Evolutionary conservation across 139 green algal species (phyloP), one percentile per base, ranked within the genome.

Genomic region (Tetradesmus obliquus): DNA sequence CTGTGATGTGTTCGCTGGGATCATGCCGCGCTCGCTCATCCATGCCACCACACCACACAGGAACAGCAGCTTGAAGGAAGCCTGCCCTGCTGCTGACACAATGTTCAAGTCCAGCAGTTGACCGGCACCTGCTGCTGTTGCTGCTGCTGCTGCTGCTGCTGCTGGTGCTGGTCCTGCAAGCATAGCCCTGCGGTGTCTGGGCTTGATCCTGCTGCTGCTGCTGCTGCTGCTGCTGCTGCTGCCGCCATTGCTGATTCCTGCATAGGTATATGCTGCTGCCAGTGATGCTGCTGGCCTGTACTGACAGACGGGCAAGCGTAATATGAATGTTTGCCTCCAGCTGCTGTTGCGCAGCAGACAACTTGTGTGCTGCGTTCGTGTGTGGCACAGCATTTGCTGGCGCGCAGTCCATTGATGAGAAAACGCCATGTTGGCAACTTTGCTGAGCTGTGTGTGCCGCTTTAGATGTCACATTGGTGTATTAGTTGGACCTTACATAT

Each of bases 41-140:
- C 81, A 88, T 6, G 89, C 89, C 4, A 92, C 89, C 51, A 88
- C 89, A 57, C 19, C 89, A 55, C 89, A 92, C 9, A 92, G 54
- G 24, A 92, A 84, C 60, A 92, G 60, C 80, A 92, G 81, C 81
- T 92, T 92, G 81, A 92, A 88, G 1, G 89, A 92, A 7, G 89
- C 89, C 24, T 88, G 60, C 1, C 20, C 57, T 3, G 89, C 81
- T 82, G 89, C 89, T 54, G 80, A 54, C 5, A 92, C 45, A 45
- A 84, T 22, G 12, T 19, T 22, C 10, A 83, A 1, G 81, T 92
- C 89, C 4, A 91, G 22, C 24, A 79, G 19, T 17, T 66, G 66
- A n/a, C 32, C 72, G 10, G 9, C 85, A 54, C 19, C 45, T 82
- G 85, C 71, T 82, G 74, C 85, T 53, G 60, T 71, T 71, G 51